A percentile compares a stretch with the other conserved stretches of the same genome.
Conservation (phyloP, 495 filamentous ascomycete species). For the Lasiosphaeria miniovina region DNA sequence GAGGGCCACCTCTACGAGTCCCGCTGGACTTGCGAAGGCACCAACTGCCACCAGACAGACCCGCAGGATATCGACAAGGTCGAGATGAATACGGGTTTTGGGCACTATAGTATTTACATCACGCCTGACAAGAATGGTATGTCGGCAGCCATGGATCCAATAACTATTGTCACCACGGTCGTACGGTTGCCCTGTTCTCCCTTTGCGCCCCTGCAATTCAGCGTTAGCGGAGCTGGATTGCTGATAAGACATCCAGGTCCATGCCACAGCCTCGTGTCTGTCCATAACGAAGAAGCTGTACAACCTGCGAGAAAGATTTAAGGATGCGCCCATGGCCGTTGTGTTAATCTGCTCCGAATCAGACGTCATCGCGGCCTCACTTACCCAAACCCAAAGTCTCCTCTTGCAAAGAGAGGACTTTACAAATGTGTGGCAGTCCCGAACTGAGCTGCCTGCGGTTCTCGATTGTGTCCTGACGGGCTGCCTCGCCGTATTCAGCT, state of each 20-base stretch:
- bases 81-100: no score
- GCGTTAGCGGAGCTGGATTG: neutral
- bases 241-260: neutral
- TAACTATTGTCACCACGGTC: neutral
- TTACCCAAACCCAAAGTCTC: constrained; percentile 9
- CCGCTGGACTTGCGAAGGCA: no score
- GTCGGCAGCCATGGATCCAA: neutral
- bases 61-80: no score
- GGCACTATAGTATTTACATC: neutral
- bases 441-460: constrained; percentile 7
- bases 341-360: constrained; percentile 11
- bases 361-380: constrained; percentile 9
- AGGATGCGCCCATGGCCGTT: constrained; percentile 7
- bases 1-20: no score
- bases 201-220: neutral
- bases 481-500: constrained; percentile 12
- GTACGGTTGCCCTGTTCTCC: neutral
- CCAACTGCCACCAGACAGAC: no score
- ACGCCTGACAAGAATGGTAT: neutral
- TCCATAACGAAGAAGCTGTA: constrained; percentile 5
- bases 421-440: constrained; percentile 4
- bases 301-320: constrained; percentile 7
- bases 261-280: constrained; percentile 6
- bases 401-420: constrained; percentile 5
- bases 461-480: constrained; percentile 12